Evolutionary conservation across 2,329 filamentous ascomycete species (phyloP).

Genomic region (Xylaria digitata): DNA sequence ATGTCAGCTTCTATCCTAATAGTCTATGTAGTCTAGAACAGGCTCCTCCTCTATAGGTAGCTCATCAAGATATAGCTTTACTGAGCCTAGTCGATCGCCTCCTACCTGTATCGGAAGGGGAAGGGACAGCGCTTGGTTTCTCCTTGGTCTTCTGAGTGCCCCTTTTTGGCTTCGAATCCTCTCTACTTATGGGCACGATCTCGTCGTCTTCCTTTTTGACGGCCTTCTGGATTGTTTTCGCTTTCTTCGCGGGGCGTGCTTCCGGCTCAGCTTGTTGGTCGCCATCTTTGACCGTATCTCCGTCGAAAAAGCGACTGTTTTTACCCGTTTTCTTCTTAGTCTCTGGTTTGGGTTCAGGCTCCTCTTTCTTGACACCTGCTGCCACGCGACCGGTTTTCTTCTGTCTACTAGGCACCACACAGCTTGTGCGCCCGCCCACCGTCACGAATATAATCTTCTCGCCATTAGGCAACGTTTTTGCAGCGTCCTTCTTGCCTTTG

Average conservation of each 20-base stretch:
- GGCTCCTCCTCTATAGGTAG: not conserved
- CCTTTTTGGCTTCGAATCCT: conserved; percentile 35
- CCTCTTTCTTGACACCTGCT: conserved; percentile 55
- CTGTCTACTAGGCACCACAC: conserved; percentile 85
- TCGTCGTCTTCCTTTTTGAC: conserved; percentile 46
- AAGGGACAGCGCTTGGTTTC: conserved; percentile 38
- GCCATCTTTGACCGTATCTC: not conserved
- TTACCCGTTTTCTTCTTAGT: conserved; percentile 31
- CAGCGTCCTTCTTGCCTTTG: conserved; percentile 81
- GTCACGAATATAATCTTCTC: conserved; percentile 87
- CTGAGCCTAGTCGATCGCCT: conserved; percentile 46
- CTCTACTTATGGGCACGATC: conserved; percentile 32
- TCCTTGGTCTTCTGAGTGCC: conserved; percentile 41
- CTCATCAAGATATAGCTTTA: conserved; percentile 35
- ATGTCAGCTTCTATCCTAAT: too few species aligned
- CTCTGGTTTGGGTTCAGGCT: conserved; percentile 28
- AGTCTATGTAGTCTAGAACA: too few species aligned
- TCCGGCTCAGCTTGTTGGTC: conserved; percentile 26
- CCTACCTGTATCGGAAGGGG: conserved; percentile 39
- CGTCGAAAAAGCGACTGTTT: conserved; percentile 33
- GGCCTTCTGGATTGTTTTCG: conserved; percentile 34
- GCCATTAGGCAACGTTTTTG: conserved; percentile 79
- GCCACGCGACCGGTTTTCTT: conserved; percentile 73
- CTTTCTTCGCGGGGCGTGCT: conserved; percentile 41
- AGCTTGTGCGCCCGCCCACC: conserved; percentile 91